These are phyloP conservation scores for Apiospora saccharicola DNA, from an alignment of 2,329 filamentous ascomycete genomes.

Conservation along the genomic window DNA sequence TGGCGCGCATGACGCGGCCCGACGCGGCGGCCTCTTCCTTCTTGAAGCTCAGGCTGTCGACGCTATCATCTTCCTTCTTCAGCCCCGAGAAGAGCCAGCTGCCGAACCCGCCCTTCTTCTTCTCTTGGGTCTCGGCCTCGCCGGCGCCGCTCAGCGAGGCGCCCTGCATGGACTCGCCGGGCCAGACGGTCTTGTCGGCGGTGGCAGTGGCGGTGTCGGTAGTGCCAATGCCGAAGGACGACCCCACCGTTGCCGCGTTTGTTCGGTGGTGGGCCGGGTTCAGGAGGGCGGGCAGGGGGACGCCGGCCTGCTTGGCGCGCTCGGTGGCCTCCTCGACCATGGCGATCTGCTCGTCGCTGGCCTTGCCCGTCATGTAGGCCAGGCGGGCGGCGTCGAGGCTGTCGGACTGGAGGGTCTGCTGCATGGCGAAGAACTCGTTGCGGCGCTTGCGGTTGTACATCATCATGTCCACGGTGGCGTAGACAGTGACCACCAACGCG, in stretches of 20 bases:
- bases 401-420: slow-evolving; percentile 61
- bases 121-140: slow-evolving; percentile 31
- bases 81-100: slow-evolving; percentile 50
- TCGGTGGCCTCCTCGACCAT: slow-evolving; percentile 65
- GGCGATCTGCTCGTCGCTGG: slow-evolving; percentile 61
- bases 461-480: slow-evolving; percentile 69
- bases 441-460: slow-evolving; percentile 67
- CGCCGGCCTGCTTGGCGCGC: slow-evolving; percentile 52
- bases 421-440: slow-evolving; percentile 63
- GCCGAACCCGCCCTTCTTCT: slow-evolving; percentile 38
- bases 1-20: slow-evolving; percentile 40
- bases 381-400: slow-evolving; percentile 64
- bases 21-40: slow-evolving; percentile 42
- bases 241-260: slow-evolving; percentile 42
- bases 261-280: slow-evolving; percentile 43
- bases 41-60: slow-evolving; percentile 35
- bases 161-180: slow-evolving; percentile 36
- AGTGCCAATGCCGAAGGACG: slow-evolving; percentile 5
- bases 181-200: slow-evolving; percentile 35
- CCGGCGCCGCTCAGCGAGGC: slow-evolving; percentile 31
- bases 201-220: slow-evolving; percentile 28
- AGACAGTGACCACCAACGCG: slow-evolving; percentile 62
- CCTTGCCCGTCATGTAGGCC: slow-evolving; percentile 66
- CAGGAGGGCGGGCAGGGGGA: slow-evolving; percentile 60
- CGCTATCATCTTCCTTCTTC: slow-evolving; percentile 43